Evolutionary conservation across 768 basidiomycete species (phyloP), one percentile per base, ranked within the genome.

Genomic region (Chalciporus piperatus): DNA sequence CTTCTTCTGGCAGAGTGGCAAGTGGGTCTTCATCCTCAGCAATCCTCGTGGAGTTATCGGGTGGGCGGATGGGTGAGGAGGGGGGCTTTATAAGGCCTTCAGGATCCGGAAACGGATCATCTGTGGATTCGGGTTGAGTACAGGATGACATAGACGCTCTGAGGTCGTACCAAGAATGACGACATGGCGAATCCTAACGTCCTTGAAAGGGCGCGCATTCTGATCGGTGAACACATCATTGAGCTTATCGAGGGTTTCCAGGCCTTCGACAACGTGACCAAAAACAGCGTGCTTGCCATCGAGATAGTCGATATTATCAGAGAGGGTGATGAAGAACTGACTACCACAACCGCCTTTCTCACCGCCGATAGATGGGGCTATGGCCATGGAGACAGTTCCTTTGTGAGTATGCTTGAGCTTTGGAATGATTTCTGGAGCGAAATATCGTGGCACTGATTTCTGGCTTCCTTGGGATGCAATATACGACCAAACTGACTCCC

Each of bases 301-400:
- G 45, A 99, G 81, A 66, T 98, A 98, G 54, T 97, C 94, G 66
- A 97, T 89, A 53, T 84, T 83, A 59, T 95, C 89, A 11, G 77
- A 85, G 3, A 99, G 79, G 0, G 97, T 99, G 62, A 99, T 81
- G 71, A 98, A 99, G 76, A 98, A 99, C 63, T 98, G 97, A 60
- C 88, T 90, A 11, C 93, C 96, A 59, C 92, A 93, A 13, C 94
- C 88, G n/a, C 81, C 88, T 55, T 73, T 72, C 42, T 81, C 74
- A 3, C 78, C 82, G 45, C 82, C 85, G 12, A 87, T 58, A 1
- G 83, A 74, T n/a, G 93, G 93, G 3, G 96, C 90, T 10, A 98
- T 84, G 8, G 97, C 97, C 97, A 98, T 98, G 0, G 94, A 98
- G 14, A 99, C 89, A 0, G 93, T 98, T 17, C 97, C 97, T 58